A percentile compares a stretch with the other conserved stretches of the same genome.
These are phyloP conservation scores for Talaromyces stipitatus DNA, from an alignment of 495 filamentous ascomycete species.

Conservation along the genomic window DNA sequence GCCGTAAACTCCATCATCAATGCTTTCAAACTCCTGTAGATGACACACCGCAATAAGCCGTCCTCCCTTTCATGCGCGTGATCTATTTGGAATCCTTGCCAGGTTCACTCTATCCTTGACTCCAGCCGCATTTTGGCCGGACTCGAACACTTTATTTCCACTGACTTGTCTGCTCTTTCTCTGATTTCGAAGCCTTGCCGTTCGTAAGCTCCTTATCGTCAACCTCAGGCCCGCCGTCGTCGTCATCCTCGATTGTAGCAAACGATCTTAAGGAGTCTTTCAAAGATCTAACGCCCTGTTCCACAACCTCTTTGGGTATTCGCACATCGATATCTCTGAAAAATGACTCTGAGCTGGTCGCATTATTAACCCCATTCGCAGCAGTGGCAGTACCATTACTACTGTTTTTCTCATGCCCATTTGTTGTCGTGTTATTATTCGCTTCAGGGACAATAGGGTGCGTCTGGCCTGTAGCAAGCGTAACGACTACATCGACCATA, in stretches of 20 bases:
- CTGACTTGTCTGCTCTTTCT: slow-evolving; percentile 8
- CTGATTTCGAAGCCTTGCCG: background rate
- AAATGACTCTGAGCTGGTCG: slow-evolving; percentile 17
- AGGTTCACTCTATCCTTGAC: slow-evolving; percentile 18
- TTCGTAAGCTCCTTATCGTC: slow-evolving; percentile 19
- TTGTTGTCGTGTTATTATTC: slow-evolving; percentile 7
- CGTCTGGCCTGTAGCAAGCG: slow-evolving; percentile 30
- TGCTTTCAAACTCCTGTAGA: background rate
- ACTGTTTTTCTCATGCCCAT: slow-evolving; percentile 11
- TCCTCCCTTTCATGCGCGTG: background rate
- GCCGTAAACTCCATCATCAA: background rate
- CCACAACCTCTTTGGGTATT: slow-evolving; percentile 33
- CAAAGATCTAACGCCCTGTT: slow-evolving; percentile 37
- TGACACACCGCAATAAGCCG: background rate
- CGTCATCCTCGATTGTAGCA: slow-evolving; percentile 39
- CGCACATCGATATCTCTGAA: slow-evolving; percentile 34
- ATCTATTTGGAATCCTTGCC: slow-evolving; percentile 18
- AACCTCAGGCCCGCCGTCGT: slow-evolving; percentile 12
- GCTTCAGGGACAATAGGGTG: slow-evolving; percentile 22
- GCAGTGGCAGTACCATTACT: slow-evolving; percentile 8
- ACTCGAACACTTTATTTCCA: slow-evolving; percentile 11
- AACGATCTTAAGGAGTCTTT: slow-evolving; percentile 43
- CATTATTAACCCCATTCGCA: slow-evolving; percentile 11
- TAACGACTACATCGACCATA: slow-evolving; percentile 35
- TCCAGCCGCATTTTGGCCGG: slow-evolving; percentile 14